Evolutionary conservation across 768 basidiomycete genomes (phyloP).

Genomic region (Tephrocybe sp.): DNA sequence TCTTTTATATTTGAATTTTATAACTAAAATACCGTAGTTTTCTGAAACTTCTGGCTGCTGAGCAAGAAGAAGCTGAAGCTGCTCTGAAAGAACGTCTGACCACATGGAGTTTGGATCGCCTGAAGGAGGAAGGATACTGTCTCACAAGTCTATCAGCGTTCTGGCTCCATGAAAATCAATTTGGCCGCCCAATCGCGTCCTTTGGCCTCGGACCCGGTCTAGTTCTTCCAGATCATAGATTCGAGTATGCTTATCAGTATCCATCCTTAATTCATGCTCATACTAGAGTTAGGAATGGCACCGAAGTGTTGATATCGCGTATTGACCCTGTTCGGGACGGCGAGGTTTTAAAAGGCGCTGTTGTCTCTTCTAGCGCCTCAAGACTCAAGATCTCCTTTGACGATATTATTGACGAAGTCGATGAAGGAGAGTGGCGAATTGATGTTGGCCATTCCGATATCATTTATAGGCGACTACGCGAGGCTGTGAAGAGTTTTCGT

Average conservation of each 20-base stretch:
- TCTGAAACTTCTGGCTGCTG: constrained; percentile 47
- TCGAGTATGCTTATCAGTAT: constrained; percentile 51
- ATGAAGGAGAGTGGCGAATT: constrained; percentile 56
- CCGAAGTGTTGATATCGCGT: constrained; percentile 62
- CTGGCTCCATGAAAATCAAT: constrained; percentile 64
- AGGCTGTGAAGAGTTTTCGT: constrained; percentile 57
- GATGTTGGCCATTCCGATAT: constrained; percentile 72
- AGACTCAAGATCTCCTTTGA: constrained; percentile 59
- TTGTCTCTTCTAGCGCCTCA: constrained; percentile 46
- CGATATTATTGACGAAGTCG: constrained; percentile 37
- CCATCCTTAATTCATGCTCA: not conserved
- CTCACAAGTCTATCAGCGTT: constrained; percentile 63
- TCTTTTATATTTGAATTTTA: constrained; percentile 12
- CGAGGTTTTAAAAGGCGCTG: constrained; percentile 54
- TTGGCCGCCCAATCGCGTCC: constrained; percentile 62
- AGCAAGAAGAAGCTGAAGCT: constrained; percentile 63
- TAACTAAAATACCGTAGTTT: constrained; percentile 29
- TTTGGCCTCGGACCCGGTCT: constrained; percentile 66
- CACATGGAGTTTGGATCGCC: constrained; percentile 58
- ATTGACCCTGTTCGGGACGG: constrained; percentile 49
- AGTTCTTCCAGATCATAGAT: constrained; percentile 59
- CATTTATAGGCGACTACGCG: constrained; percentile 64
- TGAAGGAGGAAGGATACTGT: constrained; percentile 71
- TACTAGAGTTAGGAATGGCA: constrained; percentile 55
- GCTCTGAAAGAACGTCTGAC: constrained; percentile 61